A percentile compares a stretch with the other conserved stretches of the same genome.
Conservation (phyloP, 179 eudicot genomes). For the Nepenthes alata region DNA sequence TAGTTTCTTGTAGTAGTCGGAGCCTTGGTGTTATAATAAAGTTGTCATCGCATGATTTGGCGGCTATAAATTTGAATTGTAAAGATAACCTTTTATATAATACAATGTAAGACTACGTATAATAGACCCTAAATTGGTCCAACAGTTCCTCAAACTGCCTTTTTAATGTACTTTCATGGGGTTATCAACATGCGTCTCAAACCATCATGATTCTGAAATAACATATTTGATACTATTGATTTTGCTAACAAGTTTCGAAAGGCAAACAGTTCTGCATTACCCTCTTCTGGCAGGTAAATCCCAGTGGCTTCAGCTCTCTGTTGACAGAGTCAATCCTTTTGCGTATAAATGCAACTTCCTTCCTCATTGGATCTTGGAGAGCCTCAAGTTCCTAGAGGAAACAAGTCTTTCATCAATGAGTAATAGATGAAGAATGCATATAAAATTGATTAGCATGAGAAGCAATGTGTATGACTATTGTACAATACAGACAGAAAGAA, state of each 20-base stretch:
- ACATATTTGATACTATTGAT: neutral
- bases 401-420: neutral
- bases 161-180: too few species aligned
- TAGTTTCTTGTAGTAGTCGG: too few species aligned
- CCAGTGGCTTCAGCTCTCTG: conserved; percentile 50
- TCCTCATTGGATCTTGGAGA: conserved; percentile 55
- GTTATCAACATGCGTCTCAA: neutral
- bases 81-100: too few species aligned
- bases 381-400: conserved; percentile 43
- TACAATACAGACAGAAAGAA: too few species aligned
- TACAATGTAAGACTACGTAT: too few species aligned
- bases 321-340: conserved; percentile 51
- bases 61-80: too few species aligned
- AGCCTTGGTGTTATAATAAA: too few species aligned
- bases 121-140: too few species aligned
- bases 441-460: neutral
- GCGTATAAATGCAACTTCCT: conserved; percentile 46
- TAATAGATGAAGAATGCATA: neutral
- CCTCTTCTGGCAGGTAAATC: conserved; percentile 53
- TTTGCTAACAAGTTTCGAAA: neutral
- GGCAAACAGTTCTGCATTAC: conserved; percentile 10
- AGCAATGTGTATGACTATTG: neutral
- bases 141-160: too few species aligned
- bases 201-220: neutral
- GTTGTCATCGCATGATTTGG: too few species aligned